Evolutionary conservation across 306 rosid species (phyloP), one percentile per base, ranked within the genome.

Genomic region (Styphnolobium japonicum): DNA sequence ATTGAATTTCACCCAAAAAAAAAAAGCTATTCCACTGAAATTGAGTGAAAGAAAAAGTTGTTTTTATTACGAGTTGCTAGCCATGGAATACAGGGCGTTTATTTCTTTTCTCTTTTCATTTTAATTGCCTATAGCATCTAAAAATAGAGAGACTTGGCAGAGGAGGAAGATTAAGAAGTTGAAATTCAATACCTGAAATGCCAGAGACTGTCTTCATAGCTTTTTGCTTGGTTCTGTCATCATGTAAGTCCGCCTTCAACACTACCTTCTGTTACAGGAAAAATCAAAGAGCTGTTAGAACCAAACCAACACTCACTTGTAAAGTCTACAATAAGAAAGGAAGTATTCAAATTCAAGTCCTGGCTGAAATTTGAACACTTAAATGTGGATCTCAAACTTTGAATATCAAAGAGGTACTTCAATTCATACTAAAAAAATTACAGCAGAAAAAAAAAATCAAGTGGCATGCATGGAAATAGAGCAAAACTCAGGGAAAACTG

Each of bases 131-230:
- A 53, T 8, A 53, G 12, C 29, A 19, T 53, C 12, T 21, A 15
- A 53, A 22, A 53, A 53, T 10, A 25, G 6, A 58, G 10, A 27
- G 39, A 19, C 65, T 58, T 37, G 10, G 16, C 4, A 65, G 60
- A 57, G n/a, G n/a, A 27, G 2, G 7, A 27, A 25, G 6, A 1
- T 25, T 51, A n/a, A n/a, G 0, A 29, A 46, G 31, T 45, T 19
- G 19, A 11, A 23, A 18, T 2, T 62, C 1, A 33, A 7, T 90
- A 92, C 97, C 96, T 80, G 71, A 48, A 12, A 90, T 58, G 25
- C 87, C 89, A 40, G 97, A 91, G 46, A 87, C 92, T 39, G 77
- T 64, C 77, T 33, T 88, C 94, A 88, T 85, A 25, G 91, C 86
- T 51, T 88, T 93, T 57, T 73, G 29, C 86, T 78, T 91, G 29